Conservation (phyloP, 2,329 filamentous ascomycete genomes). For the Fusarium foetens region DNA sequence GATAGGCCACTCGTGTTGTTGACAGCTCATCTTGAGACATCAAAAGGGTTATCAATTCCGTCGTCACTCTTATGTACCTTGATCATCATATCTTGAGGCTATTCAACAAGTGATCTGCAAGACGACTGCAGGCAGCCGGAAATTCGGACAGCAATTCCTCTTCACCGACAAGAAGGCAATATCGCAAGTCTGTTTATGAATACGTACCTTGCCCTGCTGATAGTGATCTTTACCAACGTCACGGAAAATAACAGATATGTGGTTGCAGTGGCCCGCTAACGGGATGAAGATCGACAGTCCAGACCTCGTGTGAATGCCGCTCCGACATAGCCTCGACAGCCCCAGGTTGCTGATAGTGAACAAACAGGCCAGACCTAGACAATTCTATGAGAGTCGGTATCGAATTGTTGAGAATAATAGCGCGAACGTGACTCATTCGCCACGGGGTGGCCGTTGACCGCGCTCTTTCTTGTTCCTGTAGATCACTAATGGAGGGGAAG, state of each 20-base stretch:
- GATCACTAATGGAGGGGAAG: constrained; percentile 36
- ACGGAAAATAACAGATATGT: constrained; percentile 17
- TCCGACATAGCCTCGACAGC: constrained; percentile 10
- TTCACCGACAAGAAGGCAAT: constrained; percentile 32
- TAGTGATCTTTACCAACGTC: constrained; percentile 8
- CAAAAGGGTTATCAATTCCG: neutral
- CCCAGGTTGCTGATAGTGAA: neutral
- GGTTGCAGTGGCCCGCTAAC: constrained; percentile 22
- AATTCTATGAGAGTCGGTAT: neutral
- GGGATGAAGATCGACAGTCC: constrained; percentile 36
- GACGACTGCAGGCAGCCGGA: constrained; percentile 11
- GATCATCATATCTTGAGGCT: constrained; percentile 16
- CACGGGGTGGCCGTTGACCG: neutral
- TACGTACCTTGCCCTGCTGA: neutral
- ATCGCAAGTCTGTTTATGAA: neutral
- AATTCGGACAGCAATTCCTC: constrained; percentile 12
- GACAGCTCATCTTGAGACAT: constrained; percentile 12
- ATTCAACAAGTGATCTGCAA: constrained; percentile 9
- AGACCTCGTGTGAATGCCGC: constrained; percentile 12
- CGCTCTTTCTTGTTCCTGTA: constrained; percentile 32
- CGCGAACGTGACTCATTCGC: constrained; percentile 14
- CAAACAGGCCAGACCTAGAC: neutral
- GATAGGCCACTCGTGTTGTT: neutral
- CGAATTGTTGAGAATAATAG: constrained; percentile 4
- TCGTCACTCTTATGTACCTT: constrained; percentile 21